Conservation (phyloP, 371 early-diverging fungal species). For the Mucor mucedo region DNA sequence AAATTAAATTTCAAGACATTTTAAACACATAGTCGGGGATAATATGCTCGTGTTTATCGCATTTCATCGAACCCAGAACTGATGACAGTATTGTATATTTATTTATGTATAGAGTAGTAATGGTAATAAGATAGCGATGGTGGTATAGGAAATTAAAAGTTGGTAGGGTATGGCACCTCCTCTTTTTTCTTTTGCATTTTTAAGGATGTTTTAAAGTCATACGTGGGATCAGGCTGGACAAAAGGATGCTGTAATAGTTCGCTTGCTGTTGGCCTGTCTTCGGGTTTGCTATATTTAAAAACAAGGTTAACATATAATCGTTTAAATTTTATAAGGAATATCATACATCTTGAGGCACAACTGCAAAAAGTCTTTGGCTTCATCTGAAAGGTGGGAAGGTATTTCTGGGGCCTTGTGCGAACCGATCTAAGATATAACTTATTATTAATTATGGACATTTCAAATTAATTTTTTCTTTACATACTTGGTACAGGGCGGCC, state of each 20-base stretch:
- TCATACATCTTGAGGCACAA: conserved; percentile 68
- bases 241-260: conserved; percentile 61
- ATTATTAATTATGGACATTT: neutral
- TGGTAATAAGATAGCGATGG: neutral
- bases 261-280: conserved; percentile 62
- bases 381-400: conserved; percentile 65
- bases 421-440: conserved; percentile 51
- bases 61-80: no score
- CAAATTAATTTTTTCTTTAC: no score
- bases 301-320: neutral
- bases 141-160: no score
- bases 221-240: conserved; percentile 44
- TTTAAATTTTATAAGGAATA: neutral
- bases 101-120: neutral
- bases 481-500: conserved; percentile 79
- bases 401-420: conserved; percentile 74
- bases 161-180: neutral
- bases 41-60: no score
- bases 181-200: conserved; percentile 23
- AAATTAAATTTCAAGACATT: no score
- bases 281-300: conserved; percentile 52
- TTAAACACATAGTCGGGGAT: no score
- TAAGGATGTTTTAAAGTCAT: conserved; percentile 47
- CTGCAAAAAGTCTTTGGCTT: conserved; percentile 75
- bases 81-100: no score